phyloP scores from a whole-genome alignment of 441 rosid species.

The Populus hybrid region DNA sequence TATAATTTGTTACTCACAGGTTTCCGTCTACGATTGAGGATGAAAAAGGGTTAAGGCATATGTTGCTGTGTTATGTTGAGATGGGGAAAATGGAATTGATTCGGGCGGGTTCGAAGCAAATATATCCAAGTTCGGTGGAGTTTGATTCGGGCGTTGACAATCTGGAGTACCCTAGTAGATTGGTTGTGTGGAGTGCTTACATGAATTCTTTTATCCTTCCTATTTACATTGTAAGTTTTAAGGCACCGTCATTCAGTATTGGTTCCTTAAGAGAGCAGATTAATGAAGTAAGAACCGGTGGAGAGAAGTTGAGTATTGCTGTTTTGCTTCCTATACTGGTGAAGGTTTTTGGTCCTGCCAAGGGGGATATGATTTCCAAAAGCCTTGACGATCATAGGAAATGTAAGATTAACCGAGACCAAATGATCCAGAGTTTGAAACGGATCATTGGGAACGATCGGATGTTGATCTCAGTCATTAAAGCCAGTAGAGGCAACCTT shows the following conservation, averaged over 20 bases:
- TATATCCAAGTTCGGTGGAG: background rate
- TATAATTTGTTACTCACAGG: too few relatives aligned
- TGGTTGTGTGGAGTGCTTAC: conserved; percentile 3
- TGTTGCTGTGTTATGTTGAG: background rate
- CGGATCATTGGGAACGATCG: background rate
- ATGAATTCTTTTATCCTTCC: background rate
- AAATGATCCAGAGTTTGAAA: background rate
- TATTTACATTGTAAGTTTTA: background rate
- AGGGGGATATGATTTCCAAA: background rate
- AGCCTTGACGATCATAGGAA: background rate
- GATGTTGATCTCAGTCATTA: background rate
- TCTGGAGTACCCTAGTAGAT: background rate
- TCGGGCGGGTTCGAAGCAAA: background rate
- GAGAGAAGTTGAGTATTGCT: background rate
- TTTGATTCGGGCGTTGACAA: conserved; percentile 4
- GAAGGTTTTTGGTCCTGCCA: background rate
- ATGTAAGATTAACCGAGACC: background rate
- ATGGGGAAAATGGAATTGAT: conserved; percentile 1
- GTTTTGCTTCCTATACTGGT: background rate
- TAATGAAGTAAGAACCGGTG: background rate
- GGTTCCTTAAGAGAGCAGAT: background rate
- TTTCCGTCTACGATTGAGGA: background rate
- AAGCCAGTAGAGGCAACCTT: background rate
- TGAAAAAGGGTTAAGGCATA: background rate
- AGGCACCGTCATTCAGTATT: background rate